These are phyloP conservation scores for Phytopythium chamaehyphon DNA, from an alignment of 352 stramenopile species.

Conservation along the genomic window DNA sequence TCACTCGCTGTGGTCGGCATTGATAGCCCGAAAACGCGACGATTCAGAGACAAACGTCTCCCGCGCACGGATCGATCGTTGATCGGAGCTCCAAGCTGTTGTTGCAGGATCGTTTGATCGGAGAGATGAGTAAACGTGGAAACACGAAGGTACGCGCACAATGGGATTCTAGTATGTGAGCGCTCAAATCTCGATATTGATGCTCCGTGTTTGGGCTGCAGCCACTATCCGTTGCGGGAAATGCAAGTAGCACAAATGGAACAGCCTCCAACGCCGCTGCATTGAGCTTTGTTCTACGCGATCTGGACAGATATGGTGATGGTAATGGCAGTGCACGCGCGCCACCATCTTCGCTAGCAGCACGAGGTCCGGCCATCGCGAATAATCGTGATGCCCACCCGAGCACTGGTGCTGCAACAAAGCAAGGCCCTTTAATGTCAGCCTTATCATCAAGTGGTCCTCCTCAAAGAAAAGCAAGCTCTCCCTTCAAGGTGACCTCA, in stretches of 20 bases:
- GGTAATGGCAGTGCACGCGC: conserved; percentile 19
- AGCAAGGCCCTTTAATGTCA: not conserved
- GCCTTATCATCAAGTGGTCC: not conserved
- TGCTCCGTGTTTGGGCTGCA: no score
- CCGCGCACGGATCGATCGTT: no score
- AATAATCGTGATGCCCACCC: not conserved
- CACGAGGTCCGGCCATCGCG: not conserved
- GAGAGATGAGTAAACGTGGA: conserved; percentile 45
- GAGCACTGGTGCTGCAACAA: not conserved
- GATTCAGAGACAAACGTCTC: conserved; percentile 3
- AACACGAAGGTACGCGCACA: no score
- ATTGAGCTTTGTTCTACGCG: conserved; percentile 51
- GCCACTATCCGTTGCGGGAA: no score
- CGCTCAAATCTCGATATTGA: no score
- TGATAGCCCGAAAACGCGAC: conserved; percentile 1
- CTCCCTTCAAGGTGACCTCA: not conserved
- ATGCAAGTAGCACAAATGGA: no score
- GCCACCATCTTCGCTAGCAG: not conserved
- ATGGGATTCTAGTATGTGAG: no score
- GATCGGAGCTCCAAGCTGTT: no score
- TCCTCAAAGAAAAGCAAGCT: not conserved
- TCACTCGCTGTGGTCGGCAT: not conserved
- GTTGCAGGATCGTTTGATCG: not conserved
- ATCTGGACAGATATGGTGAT: conserved; percentile 58
- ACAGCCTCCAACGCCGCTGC: conserved; percentile 25